Percentiles rank a stretch among this genome's conserved stretches.
phyloP scores from a whole-genome alignment of 306 rosid genomes.

The Gastrolobium villosum region DNA sequence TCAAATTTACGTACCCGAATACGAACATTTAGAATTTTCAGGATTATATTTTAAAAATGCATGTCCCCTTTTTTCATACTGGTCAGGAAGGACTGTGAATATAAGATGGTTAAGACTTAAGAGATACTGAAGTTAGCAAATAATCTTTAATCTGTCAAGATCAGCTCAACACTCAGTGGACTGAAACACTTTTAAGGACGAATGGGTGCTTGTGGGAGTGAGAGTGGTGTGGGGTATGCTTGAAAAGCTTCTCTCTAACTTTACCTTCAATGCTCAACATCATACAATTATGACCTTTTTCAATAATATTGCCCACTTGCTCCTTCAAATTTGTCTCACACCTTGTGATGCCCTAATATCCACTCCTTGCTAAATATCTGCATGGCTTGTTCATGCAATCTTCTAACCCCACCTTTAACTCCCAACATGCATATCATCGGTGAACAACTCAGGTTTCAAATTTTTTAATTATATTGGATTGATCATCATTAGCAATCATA shows the following conservation, averaged over 20 bases:
- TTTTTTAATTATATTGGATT: constrained; percentile 30
- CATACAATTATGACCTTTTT: constrained; percentile 49
- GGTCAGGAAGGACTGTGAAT: constrained; percentile 21
- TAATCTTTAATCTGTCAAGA: constrained; percentile 27
- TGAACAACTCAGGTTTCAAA: constrained; percentile 27
- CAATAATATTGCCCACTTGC: constrained; percentile 58
- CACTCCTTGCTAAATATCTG: constrained; percentile 42
- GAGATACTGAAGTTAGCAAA: constrained; percentile 32
- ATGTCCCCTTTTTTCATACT: constrained; percentile 22
- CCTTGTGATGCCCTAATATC: constrained; percentile 36
- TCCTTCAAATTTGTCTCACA: constrained; percentile 43
- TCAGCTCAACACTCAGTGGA: constrained; percentile 38
- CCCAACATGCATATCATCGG: constrained; percentile 39
- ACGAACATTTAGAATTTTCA: constrained; percentile 26
- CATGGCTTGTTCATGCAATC: constrained; percentile 56
- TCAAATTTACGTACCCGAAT: constrained; percentile 41
- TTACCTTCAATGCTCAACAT: constrained; percentile 49
- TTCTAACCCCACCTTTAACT: constrained; percentile 54
- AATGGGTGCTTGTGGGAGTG: constrained; percentile 12
- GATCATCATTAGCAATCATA: constrained; percentile 34
- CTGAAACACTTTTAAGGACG: constrained; percentile 34
- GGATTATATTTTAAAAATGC: constrained; percentile 30
- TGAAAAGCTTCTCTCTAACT: constrained; percentile 53
- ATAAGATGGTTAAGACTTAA: constrained; percentile 18
- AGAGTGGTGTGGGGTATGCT: constrained; percentile 49